Percentiles rank a stretch among this genome's conserved stretches.
phyloP scores from a whole-genome alignment of 78 protist species.

The Dictyostelium firmibasis region DNA sequence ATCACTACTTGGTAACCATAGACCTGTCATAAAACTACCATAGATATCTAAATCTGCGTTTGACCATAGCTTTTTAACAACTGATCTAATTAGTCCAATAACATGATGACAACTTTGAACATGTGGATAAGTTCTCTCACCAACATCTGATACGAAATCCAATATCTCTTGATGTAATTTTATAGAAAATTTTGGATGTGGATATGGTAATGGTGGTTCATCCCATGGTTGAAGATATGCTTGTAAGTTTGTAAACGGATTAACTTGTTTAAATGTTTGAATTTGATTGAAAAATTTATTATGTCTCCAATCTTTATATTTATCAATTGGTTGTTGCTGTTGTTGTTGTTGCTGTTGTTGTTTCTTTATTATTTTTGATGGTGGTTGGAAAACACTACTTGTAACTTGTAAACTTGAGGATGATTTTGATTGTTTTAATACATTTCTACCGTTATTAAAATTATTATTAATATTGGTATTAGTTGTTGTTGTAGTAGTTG shows the following conservation, averaged over 20 bases:
- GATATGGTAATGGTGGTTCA: conserved; percentile 73
- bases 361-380: neutral
- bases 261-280: conserved; percentile 37
- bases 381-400: neutral
- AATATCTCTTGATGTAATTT: conserved; percentile 66
- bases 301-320: conserved; percentile 73
- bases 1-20: conserved; percentile 66
- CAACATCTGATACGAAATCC: conserved; percentile 73
- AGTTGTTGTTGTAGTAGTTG: neutral
- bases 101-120: conserved; percentile 72
- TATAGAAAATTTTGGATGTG: conserved; percentile 64
- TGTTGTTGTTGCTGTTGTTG: neutral
- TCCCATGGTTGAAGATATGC: conserved; percentile 66
- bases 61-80: conserved; percentile 61
- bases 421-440: neutral
- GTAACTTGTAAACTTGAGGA: neutral
- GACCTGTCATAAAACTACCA: conserved; percentile 62
- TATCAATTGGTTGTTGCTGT: neutral
- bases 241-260: conserved; percentile 9
- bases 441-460: neutral
- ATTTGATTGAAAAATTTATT: conserved; percentile 56
- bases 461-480: neutral
- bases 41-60: conserved; percentile 68
- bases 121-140: conserved; percentile 74
- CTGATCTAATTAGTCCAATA: conserved; percentile 25